These are phyloP conservation scores for Pelargonium nanum DNA, from an alignment of 345 rosid species.

Conservation along the genomic window DNA sequence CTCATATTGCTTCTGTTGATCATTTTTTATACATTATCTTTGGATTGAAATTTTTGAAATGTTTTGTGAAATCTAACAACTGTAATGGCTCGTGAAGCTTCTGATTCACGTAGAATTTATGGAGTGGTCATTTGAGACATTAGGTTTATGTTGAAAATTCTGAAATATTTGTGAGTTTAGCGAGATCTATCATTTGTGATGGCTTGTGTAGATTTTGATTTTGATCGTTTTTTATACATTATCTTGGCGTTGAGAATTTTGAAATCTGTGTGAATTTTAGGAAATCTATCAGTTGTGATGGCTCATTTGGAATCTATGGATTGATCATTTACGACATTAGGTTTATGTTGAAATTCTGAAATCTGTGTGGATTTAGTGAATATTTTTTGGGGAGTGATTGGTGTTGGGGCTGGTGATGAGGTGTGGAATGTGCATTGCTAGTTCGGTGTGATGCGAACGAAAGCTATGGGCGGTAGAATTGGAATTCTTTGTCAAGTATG, in stretches of 20 bases:
- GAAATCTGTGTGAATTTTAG: background rate
- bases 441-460: slow-evolving; percentile 24
- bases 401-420: slow-evolving; percentile 2
- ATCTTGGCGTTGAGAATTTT: background rate
- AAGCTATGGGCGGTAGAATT: slow-evolving; percentile 61
- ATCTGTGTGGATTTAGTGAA: background rate
- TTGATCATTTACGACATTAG: background rate
- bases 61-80: background rate
- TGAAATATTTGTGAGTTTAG: too few relatives aligned
- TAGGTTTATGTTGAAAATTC: background rate
- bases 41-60: background rate
- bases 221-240: background rate
- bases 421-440: slow-evolving; percentile 12
- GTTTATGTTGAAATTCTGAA: background rate
- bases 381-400: background rate
- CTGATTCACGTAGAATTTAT: background rate
- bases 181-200: too few relatives aligned
- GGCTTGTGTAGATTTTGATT: background rate
- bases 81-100: background rate
- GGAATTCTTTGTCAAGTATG: slow-evolving; percentile 55
- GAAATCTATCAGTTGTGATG: background rate
- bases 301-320: background rate
- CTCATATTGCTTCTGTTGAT: background rate
- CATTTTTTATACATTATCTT: too few relatives aligned
- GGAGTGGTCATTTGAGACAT: background rate